phyloP scores from a whole-genome alignment of 1,284 basidiomycete species.

The Heterobasidion irregulare region DNA sequence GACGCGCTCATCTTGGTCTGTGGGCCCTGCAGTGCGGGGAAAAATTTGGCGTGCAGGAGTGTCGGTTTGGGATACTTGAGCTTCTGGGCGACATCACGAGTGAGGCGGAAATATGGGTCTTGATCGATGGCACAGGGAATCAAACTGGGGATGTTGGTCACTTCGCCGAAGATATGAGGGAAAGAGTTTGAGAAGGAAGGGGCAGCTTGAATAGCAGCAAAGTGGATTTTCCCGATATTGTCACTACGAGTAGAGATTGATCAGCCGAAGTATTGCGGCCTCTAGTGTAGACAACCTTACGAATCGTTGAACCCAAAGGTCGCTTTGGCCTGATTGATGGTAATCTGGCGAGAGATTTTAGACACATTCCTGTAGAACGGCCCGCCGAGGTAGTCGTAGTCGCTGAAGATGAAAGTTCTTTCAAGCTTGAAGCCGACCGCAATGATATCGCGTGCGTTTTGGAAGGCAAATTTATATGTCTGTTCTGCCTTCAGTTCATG shows the following conservation, averaged over 20 bases:
- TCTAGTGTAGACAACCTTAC: conserved; percentile 35
- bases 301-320: conserved; percentile 96
- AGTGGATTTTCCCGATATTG: conserved; percentile 98
- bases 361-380: conserved; percentile 94
- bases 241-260: conserved; percentile 46
- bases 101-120: conserved; percentile 94
- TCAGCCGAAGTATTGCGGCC: background rate
- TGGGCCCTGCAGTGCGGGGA: conserved; percentile 95
- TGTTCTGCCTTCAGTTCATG: conserved; percentile 89
- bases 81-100: conserved; percentile 89
- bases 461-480: conserved; percentile 75
- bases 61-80: conserved; percentile 95
- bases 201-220: conserved; percentile 94
- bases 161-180: conserved; percentile 92
- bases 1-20: conserved; percentile 99
- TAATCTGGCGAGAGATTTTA: conserved; percentile 88
- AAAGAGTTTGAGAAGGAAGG: conserved; percentile 98
- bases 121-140: conserved; percentile 99
- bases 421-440: conserved; percentile 90
- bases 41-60: conserved; percentile 94
- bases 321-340: conserved; percentile 88
- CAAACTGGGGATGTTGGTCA: conserved; percentile 81
- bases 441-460: conserved; percentile 94
- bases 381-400: conserved; percentile 87
- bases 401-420: conserved; percentile 96